These are phyloP conservation scores for Rosa rugosa DNA, from an alignment of 306 rosid species.

Conservation along the genomic window DNA sequence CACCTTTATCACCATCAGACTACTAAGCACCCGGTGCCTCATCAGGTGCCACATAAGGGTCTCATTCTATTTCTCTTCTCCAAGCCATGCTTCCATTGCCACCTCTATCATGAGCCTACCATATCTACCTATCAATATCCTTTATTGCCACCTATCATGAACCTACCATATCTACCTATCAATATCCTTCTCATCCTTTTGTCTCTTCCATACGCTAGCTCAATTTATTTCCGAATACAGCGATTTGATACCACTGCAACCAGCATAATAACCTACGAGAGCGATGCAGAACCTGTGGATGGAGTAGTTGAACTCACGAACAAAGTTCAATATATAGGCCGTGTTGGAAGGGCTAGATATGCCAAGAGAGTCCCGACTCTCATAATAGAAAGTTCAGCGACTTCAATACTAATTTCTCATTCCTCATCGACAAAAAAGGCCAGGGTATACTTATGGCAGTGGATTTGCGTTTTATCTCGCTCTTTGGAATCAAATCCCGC, in stretches of 20 bases:
- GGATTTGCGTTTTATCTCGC: neutral
- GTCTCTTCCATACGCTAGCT: constrained; percentile 4
- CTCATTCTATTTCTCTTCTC: neutral
- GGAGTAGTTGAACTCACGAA: constrained; percentile 18
- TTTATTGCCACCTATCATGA: neutral
- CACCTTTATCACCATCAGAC: too few species aligned
- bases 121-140: neutral
- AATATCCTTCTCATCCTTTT: neutral
- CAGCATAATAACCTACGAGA: neutral
- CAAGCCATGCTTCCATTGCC: neutral
- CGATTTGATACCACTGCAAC: neutral
- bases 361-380: constrained; percentile 23
- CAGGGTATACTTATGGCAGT: neutral
- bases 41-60: neutral
- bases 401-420: constrained; percentile 36
- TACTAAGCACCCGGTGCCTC: neutral
- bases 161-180: neutral
- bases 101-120: neutral
- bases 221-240: constrained; percentile 8
- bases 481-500: neutral
- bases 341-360: constrained; percentile 37
- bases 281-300: constrained; percentile 6
- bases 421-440: neutral
- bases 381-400: constrained; percentile 18
- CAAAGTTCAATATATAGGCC: neutral